Evolutionary conservation across 2,329 filamentous ascomycete genomes (phyloP).

Genomic region (Diaporthe sp.): DNA sequence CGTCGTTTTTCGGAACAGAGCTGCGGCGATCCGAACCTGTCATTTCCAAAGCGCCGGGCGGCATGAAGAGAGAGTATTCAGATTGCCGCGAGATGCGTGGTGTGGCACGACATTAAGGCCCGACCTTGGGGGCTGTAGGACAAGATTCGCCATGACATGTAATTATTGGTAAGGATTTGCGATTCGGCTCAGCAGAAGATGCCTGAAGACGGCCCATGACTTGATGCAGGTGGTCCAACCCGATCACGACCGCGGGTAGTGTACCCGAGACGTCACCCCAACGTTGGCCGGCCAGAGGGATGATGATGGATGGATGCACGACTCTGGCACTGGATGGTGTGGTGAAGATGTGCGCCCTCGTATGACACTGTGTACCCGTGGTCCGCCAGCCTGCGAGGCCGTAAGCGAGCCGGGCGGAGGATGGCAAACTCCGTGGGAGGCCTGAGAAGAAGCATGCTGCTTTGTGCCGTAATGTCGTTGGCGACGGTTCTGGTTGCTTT

Average conservation of each 20-base stretch:
- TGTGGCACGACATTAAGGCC: conserved; percentile 33
- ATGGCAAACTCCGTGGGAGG: conserved; percentile 13
- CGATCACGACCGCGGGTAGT: conserved; percentile 1
- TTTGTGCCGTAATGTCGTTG: conserved; percentile 1
- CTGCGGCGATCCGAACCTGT: conserved; percentile 20
- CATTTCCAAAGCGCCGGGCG: conserved; percentile 27
- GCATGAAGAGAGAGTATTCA: conserved; percentile 25
- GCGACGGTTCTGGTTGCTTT: conserved; percentile 13
- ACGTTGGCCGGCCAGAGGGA: background rate
- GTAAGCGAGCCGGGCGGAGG: conserved; percentile 14
- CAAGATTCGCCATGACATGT: conserved; percentile 35
- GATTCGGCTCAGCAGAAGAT: conserved; percentile 4
- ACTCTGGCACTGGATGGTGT: conserved; percentile 15
- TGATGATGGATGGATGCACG: background rate
- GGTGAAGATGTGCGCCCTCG: conserved; percentile 18
- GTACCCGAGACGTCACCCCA: background rate
- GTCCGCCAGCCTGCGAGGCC: background rate
- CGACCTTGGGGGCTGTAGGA: conserved; percentile 29
- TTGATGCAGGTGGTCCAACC: conserved; percentile 14
- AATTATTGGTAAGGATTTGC: conserved; percentile 29
- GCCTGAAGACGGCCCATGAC: background rate
- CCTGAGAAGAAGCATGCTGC: conserved; percentile 5
- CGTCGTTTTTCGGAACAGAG: conserved; percentile 33
- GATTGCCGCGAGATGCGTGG: conserved; percentile 37
- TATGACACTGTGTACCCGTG: conserved; percentile 8